Conservation (phyloP, 192 early-diverging fungal genomes). For the Chytriomyces confervae region DNA sequence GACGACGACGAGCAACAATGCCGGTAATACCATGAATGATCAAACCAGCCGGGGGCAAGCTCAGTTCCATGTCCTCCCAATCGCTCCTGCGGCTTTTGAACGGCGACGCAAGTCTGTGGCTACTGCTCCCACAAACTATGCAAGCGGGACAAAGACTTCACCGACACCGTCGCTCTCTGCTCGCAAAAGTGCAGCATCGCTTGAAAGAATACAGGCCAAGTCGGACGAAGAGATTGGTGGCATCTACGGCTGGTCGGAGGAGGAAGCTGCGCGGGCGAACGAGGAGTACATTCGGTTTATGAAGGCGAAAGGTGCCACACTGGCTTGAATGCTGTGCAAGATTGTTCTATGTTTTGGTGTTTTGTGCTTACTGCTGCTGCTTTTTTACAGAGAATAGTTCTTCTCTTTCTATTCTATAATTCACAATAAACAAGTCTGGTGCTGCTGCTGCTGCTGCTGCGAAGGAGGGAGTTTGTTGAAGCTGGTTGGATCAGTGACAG, state of each 20-base stretch:
- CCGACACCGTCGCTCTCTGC: not conserved
- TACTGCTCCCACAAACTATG: not conserved
- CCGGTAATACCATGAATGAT: no score
- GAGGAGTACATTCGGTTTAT: slow-evolving; percentile 33
- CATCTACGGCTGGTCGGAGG: slow-evolving; percentile 20
- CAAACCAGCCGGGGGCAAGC: no score
- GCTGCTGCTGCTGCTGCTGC: no score
- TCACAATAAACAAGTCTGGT: not conserved
- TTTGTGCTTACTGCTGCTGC: no score
- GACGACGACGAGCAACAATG: no score
- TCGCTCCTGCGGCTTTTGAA: slow-evolving; percentile 26
- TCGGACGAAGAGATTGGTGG: slow-evolving; percentile 13
- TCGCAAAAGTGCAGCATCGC: slow-evolving; percentile 6
- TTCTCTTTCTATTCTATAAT: not conserved
- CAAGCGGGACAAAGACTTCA: not conserved
- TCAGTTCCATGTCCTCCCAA: slow-evolving; percentile 19
- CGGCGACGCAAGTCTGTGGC: slow-evolving; percentile 2
- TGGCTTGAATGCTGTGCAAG: not conserved
- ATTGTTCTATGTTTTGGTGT: not conserved
- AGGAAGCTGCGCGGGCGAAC: slow-evolving; percentile 23
- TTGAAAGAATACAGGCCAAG: not conserved
- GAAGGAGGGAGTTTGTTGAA: no score
- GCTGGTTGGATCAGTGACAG: no score
- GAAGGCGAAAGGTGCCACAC: slow-evolving; percentile 2
- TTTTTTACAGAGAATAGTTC: not conserved